Base-by-base conservation (phyloP, 352 stramenopile species). In the Pythium chondricola region DNA sequence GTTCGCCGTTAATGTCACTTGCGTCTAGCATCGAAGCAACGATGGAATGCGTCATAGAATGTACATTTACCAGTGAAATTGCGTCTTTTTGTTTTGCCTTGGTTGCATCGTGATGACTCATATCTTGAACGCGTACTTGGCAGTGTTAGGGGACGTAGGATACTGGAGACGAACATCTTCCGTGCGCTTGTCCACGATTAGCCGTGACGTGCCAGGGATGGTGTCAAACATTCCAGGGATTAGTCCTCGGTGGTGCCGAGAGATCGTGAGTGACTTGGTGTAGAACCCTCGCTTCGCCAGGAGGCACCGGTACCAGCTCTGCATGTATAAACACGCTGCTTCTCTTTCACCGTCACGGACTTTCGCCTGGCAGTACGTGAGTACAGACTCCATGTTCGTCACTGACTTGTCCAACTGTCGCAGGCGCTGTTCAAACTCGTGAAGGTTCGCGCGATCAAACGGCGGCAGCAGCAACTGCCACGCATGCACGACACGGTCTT, bases 191-290 rank as follows among this genome's bases (percentile, higher is more conserved):
- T 71, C 44, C 10, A 69, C 25, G 0, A 58, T 77, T 24, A 85
- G 50, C 36, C 73, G 71, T 7, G 74, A 83, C 2, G 44, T 74
- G 0, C 60, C 71, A 0, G 48, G 35, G 14, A 81, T 83, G n/a
- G 74, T 75, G 48, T 85, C 74, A 30, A 85, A 85, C 55, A 85
- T 67, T 6, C 70, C 71, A 2, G 69, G 68, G 26, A 85, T 67
- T 3, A 85, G 52, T 0, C 74, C 68, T 29, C 74, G 68, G 27
- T 79, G 63, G 33, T 71, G 70, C 18, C 65, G 71, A 8, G 59
- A 56, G 16, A 75, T 51, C 18, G 59, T 56, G 21, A 83, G 45
- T 24, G 58, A 54, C 31, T 74, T 78, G 18, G 69, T 81, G 38
- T 85, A 85, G 44, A 85, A 85, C 10, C 69, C 66, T 26, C 70